These are phyloP conservation scores for Apiotrichum sp. DNA, from an alignment of 1,284 basidiomycete species.

Conservation along the genomic window DNA sequence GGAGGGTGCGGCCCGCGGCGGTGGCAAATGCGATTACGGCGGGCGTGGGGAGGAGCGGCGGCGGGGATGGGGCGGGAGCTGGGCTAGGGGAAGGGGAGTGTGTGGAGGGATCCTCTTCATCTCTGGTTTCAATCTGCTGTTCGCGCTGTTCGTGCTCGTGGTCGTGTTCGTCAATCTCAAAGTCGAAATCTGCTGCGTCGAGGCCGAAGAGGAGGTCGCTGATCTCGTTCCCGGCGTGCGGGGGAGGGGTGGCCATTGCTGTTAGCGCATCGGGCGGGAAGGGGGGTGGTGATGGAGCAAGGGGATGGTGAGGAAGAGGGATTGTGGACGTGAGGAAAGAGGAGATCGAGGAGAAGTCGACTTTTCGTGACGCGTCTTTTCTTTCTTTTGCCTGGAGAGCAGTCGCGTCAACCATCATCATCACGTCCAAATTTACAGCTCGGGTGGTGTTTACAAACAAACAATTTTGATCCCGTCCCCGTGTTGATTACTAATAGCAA, in stretches of 20 bases:
- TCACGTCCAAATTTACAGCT: no score
- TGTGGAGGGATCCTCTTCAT: background rate
- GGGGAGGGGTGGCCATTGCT: no score
- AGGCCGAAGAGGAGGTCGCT: constrained; percentile 32
- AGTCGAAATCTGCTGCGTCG: constrained; percentile 33
- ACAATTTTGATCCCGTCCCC: no score
- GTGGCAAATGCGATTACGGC: constrained; percentile 29
- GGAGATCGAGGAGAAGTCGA: background rate
- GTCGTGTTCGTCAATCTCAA: constrained; percentile 18
- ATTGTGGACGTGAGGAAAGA: background rate
- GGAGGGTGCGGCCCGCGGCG: constrained; percentile 21
- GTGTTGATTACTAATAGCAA: no score
- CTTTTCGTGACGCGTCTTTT: no score
- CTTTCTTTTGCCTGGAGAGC: background rate
- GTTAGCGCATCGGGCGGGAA: background rate
- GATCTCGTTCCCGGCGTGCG: constrained; percentile 12
- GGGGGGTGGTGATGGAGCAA: background rate
- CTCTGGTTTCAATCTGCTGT: background rate
- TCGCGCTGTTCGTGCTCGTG: no score
- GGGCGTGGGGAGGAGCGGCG: constrained; percentile 11
- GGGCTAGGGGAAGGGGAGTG: background rate
- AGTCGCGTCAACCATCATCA: background rate
- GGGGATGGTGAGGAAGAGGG: background rate
- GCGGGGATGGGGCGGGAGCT: background rate
- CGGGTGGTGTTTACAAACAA: no score